Percentiles rank a stretch among this genome's conserved stretches.
These are phyloP conservation scores for Striga asiatica DNA, from an alignment of 257 asterid genomes.

Conservation along the genomic window DNA sequence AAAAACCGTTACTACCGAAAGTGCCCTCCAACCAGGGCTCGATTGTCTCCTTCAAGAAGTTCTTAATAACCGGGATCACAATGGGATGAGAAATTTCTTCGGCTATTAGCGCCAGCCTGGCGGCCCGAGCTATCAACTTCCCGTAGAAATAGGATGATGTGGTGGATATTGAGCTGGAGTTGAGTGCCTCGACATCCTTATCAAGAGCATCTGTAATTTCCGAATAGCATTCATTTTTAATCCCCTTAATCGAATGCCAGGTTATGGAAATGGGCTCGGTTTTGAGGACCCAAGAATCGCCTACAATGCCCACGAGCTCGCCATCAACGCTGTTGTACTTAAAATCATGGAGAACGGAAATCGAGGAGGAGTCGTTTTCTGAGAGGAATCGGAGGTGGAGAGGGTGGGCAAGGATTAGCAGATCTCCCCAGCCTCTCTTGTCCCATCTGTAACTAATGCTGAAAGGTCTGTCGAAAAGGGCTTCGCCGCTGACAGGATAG, in stretches of 20 bases:
- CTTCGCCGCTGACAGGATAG: constrained; percentile 64
- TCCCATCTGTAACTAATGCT: constrained; percentile 78
- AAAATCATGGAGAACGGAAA: constrained; percentile 50
- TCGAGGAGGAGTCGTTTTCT: constrained; percentile 21
- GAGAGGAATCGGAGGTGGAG: constrained; percentile 69
- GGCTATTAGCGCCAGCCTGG: constrained; percentile 86
- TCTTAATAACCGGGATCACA: constrained; percentile 51
- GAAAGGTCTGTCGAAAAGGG: constrained; percentile 49
- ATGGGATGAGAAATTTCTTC: constrained; percentile 65
- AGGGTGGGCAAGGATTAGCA: constrained; percentile 94
- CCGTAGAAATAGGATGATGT: constrained; percentile 73
- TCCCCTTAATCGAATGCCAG: constrained; percentile 80
- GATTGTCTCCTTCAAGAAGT: constrained; percentile 73
- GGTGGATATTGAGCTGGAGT: constrained; percentile 38
- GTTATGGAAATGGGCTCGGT: constrained; percentile 67
- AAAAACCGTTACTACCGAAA: constrained; percentile 59
- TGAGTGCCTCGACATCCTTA: constrained; percentile 52
- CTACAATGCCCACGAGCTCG: constrained; percentile 83
- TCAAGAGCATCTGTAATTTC: constrained; percentile 49
- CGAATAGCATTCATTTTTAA: constrained; percentile 41
- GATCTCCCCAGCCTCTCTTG: constrained; percentile 76
- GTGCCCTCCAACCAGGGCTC: constrained; percentile 92
- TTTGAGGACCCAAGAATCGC: constrained; percentile 75
- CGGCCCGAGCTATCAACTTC: constrained; percentile 84
- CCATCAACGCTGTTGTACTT: constrained; percentile 78